These are phyloP conservation scores for Cladophialophora chaetospira DNA, from an alignment of 2,329 filamentous ascomycete species.

Conservation along the genomic window DNA sequence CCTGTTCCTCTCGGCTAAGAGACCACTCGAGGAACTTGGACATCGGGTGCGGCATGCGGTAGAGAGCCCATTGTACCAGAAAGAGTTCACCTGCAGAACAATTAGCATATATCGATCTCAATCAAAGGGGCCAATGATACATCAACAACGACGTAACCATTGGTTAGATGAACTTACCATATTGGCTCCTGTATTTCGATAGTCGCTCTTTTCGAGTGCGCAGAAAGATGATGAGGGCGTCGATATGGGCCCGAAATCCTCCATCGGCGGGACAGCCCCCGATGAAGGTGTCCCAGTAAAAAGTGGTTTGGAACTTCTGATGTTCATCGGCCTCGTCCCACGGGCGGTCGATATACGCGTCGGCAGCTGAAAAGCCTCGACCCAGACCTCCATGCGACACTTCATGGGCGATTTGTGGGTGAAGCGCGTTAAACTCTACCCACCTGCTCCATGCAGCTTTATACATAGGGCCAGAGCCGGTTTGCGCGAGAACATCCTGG, in stretches of 20 bases:
- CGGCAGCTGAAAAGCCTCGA: neutral
- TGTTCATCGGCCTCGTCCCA: neutral
- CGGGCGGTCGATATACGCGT: neutral
- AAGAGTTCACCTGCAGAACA: slow-evolving; percentile 1
- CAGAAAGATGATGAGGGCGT: neutral
- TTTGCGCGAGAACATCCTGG: neutral
- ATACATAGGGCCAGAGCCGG: neutral
- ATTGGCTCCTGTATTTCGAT: neutral
- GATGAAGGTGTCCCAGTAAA: neutral
- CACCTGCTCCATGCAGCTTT: neutral
- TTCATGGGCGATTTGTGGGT: neutral
- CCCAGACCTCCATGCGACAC: neutral
- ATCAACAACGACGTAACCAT: neutral
- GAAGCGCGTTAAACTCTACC: neutral
- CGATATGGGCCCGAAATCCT: neutral
- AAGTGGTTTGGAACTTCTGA: neutral
- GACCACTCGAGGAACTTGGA: slow-evolving; percentile 19
- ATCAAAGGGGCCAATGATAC: neutral
- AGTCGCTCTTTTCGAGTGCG: neutral
- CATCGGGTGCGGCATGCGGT: slow-evolving; percentile 2
- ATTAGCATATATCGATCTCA: neutral
- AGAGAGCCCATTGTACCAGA: slow-evolving; percentile 20
- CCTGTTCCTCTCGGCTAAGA: slow-evolving; percentile 1
- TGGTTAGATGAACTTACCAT: neutral
- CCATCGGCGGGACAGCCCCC: neutral